Evolutionary conservation across 202 grass and related monocot genomes (phyloP), one percentile per base, ranked within the genome.

Genomic region (Carex arenaria): DNA sequence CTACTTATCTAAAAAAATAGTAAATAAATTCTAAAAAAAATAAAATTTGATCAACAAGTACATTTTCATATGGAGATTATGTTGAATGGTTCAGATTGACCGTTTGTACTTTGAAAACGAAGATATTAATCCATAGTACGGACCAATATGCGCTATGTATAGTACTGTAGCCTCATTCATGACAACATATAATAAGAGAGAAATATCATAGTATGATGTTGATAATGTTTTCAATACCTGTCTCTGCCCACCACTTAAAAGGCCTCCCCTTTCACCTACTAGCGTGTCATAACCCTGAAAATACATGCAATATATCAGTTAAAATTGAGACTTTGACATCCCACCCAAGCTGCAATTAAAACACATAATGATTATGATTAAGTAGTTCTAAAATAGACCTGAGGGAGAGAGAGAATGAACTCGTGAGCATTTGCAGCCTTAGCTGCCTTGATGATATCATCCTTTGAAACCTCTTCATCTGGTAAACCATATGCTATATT

Each of bases 361-460:
- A 18, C 10, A 75, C 32, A 74, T 54, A 8, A 80, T 80, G 5
- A 80, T 17, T 22, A 64, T 17, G 10, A 64, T 79, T 10, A 49
- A 20, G 47, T 13, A 61, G 60, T 63, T 64, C 17, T 34, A n/a
- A 26, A 67, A 67, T 36, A 5, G 65, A 98, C 95, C 92, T 98
- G 92, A 82, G 95, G 90, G 88, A 98, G 89, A 80, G 92, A 93
- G 54, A 98, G 89, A 74, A 98, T 98, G 73, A 98, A 98, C 76
- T 98, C 95, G 78, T 98, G 95, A 86, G 95, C 92, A 89, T 98
- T 98, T 36, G 95, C 89, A 61, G 95, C 92, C 87, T 98, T 98
- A 72, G 95, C 92, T 74, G 92, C 95, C 76, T 98, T 98, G 80
- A 95, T 90, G 87, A 98, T 93, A 19, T 93, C 95, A 87, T 95